These are phyloP conservation scores for Aspergillus fructus DNA, from an alignment of 2,329 filamentous ascomycete genomes.

Conservation along the genomic window DNA sequence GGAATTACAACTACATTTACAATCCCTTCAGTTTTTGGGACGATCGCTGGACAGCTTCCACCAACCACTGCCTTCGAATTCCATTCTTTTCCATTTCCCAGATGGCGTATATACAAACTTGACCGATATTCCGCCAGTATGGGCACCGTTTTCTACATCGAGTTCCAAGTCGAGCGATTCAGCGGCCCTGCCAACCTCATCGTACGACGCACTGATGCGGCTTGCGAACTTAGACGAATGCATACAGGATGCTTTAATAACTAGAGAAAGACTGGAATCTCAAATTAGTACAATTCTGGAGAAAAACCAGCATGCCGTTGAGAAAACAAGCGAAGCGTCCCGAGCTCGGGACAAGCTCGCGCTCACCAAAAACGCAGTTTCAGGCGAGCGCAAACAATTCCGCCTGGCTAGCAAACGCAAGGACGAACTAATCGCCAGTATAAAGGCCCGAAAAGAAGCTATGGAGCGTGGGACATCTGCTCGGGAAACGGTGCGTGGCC, in stretches of 20 bases:
- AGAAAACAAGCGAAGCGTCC: conserved; percentile 34
- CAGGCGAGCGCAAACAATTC: conserved; percentile 65
- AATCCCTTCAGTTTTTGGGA: conserved; percentile 75
- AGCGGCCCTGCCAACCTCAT: conserved; percentile 64
- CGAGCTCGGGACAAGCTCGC: conserved; percentile 41
- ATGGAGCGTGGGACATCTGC: conserved; percentile 64
- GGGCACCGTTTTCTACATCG: conserved; percentile 19
- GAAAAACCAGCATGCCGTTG: conserved; percentile 34
- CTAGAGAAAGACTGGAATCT: conserved; percentile 68
- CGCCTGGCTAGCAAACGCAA: conserved; percentile 62
- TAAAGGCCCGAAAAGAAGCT: conserved; percentile 63
- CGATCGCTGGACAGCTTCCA: conserved; percentile 63
- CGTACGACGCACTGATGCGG: conserved; percentile 85
- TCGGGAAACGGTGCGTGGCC: conserved; percentile 58
- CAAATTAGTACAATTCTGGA: conserved; percentile 66
- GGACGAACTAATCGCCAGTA: conserved; percentile 66
- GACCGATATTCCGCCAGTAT: conserved; percentile 60
- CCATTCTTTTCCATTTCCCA: conserved; percentile 77
- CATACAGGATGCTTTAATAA: conserved; percentile 83
- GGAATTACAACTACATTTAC: conserved; percentile 69
- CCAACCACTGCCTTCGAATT: conserved; percentile 75
- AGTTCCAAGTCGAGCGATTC: conserved; percentile 46
- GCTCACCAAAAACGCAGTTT: conserved; percentile 52
- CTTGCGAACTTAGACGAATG: conserved; percentile 86
- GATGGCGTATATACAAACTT: conserved; percentile 83